A percentile compares a stretch with the other conserved stretches of the same genome.
Conservation (phyloP, 1,284 basidiomycete species). For the Melanopsichium pennsylvanicum region DNA sequence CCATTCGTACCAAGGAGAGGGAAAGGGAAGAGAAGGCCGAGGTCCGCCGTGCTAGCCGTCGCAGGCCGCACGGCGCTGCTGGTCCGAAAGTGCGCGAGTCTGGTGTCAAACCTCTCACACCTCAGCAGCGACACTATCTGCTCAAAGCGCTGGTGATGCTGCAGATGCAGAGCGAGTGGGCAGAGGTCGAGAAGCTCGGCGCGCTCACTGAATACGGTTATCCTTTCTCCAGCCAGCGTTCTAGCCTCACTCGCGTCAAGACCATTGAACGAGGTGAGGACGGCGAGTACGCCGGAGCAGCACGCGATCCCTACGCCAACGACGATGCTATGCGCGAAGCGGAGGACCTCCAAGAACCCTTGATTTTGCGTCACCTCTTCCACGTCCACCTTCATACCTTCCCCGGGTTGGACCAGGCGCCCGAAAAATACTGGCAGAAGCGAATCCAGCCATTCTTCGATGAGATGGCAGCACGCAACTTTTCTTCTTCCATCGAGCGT, state of each 20-base stretch:
- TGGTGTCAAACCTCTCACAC: constrained; percentile 44
- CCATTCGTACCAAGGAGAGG: constrained; percentile 29
- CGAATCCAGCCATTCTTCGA: constrained; percentile 63
- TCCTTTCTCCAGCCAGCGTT: constrained; percentile 54
- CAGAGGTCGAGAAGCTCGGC: constrained; percentile 56
- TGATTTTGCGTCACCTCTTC: constrained; percentile 63
- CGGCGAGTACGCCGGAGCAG: constrained; percentile 46
- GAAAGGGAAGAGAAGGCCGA: constrained; percentile 34
- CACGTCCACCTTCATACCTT: constrained; percentile 58
- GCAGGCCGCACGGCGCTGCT: constrained; percentile 22
- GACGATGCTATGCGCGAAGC: constrained; percentile 49
- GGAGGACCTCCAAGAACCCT: constrained; percentile 55
- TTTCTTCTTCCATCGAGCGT: constrained; percentile 58
- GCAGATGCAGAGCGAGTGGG: constrained; percentile 61
- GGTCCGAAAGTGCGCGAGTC: constrained; percentile 24
- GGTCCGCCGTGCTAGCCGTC: constrained; percentile 33
- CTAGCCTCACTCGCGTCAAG: constrained; percentile 52
- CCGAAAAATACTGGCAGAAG: constrained; percentile 60
- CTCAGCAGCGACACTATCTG: constrained; percentile 61
- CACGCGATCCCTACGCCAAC: constrained; percentile 53
- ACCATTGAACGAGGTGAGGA: constrained; percentile 43
- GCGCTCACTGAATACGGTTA: constrained; percentile 60
- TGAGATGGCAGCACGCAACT: constrained; percentile 54
- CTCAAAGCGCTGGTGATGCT: constrained; percentile 62
- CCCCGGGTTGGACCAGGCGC: constrained; percentile 58